Evolutionary conservation across 2,329 filamentous ascomycete genomes (phyloP).

Genomic region (Trichophyton verrucosum): DNA sequence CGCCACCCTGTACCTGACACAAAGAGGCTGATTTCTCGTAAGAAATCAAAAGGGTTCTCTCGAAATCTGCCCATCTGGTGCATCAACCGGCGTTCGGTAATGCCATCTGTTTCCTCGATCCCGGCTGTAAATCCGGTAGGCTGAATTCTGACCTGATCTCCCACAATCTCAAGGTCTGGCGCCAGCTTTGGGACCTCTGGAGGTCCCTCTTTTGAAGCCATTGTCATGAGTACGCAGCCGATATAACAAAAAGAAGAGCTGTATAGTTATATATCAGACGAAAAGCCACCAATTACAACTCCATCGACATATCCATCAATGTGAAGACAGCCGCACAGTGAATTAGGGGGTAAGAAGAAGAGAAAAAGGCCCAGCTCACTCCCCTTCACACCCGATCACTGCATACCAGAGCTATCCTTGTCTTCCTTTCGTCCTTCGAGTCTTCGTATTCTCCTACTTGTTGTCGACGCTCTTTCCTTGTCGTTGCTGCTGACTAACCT

Average conservation of each 20-base stretch:
- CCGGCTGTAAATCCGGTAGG: constrained; percentile 49
- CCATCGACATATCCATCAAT: background rate
- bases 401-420: background rate
- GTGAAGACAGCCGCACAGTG: background rate
- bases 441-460: background rate
- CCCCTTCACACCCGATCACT: background rate
- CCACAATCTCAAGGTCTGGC: constrained; percentile 66
- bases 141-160: constrained; percentile 61
- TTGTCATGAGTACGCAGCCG: background rate
- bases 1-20: constrained; percentile 92
- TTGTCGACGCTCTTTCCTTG: background rate
- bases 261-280: background rate
- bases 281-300: background rate
- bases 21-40: constrained; percentile 86
- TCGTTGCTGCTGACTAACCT: background rate
- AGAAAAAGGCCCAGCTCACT: background rate
- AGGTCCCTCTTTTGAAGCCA: constrained; percentile 22
- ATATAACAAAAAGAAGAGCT: background rate
- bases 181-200: constrained; percentile 32
- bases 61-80: constrained; percentile 81
- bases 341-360: background rate
- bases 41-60: constrained; percentile 59
- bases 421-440: background rate
- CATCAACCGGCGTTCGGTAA: constrained; percentile 37
- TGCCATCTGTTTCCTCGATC: constrained; percentile 31